Evolutionary conservation across 345 rosid species (phyloP), one percentile per base, ranked within the genome.

Genomic region (Lumnitzera racemosa): DNA sequence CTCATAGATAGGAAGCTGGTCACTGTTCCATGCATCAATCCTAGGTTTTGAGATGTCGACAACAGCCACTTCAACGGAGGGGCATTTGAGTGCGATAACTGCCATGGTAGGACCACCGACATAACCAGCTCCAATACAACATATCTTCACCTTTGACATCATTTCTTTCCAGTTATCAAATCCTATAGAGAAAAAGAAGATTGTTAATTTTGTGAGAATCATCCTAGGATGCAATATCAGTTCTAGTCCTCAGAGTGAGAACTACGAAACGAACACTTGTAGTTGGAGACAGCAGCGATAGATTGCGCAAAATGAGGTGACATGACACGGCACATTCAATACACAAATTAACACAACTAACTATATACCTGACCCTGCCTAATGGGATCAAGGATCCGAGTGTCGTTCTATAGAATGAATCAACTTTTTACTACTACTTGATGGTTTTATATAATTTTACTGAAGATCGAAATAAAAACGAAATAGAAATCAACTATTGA

Each of bases 91-190:
- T 12, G 94, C 89, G 24, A 86, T 83, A 25, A 86, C 80, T 8
- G 89, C 89, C 94, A 86, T 86, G 47, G 89, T 84, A 12, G 88
- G 91, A 49, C 91, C 88, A 11, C 88, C 88, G 13, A 85, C 88
- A 64, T 82, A 85, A 2, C 91, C 91, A 24, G 91, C 91, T 64
- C 91, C 86, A 27, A 85, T 82, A 73, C 91, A 84, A 53, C 90
- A 81, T 59, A 84, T 81, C 81, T 84, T 84, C 81, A 84, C 89
- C 87, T 36, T 36, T 4, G 43, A 36, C 43, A 36, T 36, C 1
- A 82, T 80, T 67, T 56, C 78, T 24, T 50, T 27, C 13, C 11
- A 29, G 49, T 62, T 2, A 60, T 24, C 17, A 56, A 50, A 64
- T 47, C 64, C 68, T 55, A 61, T 59, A 57, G 60, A 13, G 36